Base-by-base conservation (phyloP, 225 moss, liverwort and hornwort species). In the Marchantia paleacea region DNA sequence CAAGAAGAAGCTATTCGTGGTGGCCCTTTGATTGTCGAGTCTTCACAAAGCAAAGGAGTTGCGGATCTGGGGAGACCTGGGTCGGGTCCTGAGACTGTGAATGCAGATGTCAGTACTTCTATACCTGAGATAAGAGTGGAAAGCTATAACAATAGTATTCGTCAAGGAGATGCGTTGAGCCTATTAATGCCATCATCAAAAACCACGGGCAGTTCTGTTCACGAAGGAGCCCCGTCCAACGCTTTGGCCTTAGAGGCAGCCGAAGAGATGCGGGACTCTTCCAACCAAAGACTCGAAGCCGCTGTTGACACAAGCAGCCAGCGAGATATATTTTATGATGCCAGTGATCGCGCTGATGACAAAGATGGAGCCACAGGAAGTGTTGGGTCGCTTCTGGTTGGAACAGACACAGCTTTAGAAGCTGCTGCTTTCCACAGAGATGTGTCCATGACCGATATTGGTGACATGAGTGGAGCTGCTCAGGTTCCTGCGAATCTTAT, bases 221-320 rank as follows among this genome's bases (percentile, higher is more conserved):
- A 61, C 62, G 57, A 62, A 22, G 62, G 60, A 39, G 22, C 62
- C 12, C 50, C 78, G 6, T 10, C 64, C 10, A 77, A 51, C 14
- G 12, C 16, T 48, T 60, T 76, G 47, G 5, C 61, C 1, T 0
- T 15, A 4, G 65, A 64, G 26, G 55, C 63, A 47, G 14, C n/a
- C 12, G 78, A 78, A 51, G 49, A 22, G 25, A 14, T 28, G n/a
- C 48, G 64, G 28, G 78, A 65, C 6, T 39, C 78, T 14, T 64
- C 65, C 8, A 0, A 10, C 15, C 64, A 49, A 24, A 65, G 47
- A 65, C 63, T 10, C 28, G 75, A 39, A 10, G 6, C 39, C 8
- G 75, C 78, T 19, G 12, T 77, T 47, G 77, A 77, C 18, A 63
- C 77, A 57, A 60, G 18, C 49, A 22, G 48, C 24, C 62, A 48